phyloP scores from a whole-genome alignment of 2,329 filamentous ascomycete species.

The Chrysoporthe deuterocubensis region DNA sequence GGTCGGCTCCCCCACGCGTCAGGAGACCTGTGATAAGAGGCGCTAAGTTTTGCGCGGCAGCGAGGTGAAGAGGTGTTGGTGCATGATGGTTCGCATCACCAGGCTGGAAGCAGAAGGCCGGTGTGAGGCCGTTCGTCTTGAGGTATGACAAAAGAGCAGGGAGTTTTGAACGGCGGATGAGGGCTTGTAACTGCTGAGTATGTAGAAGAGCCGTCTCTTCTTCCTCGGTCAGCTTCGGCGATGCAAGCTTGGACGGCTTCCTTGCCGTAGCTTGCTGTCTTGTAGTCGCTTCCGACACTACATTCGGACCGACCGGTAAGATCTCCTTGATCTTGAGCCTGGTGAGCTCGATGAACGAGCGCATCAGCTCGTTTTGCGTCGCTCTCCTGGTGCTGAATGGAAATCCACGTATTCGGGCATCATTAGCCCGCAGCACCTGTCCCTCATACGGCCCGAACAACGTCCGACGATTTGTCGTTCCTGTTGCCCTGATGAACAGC shows the following conservation, averaged over 20 bases:
- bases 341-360: slow-evolving; percentile 91
- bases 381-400: slow-evolving; percentile 91
- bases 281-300: slow-evolving; percentile 38
- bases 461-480: slow-evolving; percentile 81
- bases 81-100: slow-evolving; percentile 76
- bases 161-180: slow-evolving; percentile 87
- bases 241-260: slow-evolving; percentile 49
- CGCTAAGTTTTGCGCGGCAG: slow-evolving; percentile 78
- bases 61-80: slow-evolving; percentile 82
- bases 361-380: slow-evolving; percentile 93
- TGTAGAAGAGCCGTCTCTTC: slow-evolving; percentile 83
- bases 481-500: slow-evolving; percentile 87
- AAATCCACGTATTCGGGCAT: slow-evolving; percentile 81
- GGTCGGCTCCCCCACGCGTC: slow-evolving; percentile 74
- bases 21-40: slow-evolving; percentile 80
- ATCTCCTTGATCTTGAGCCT: slow-evolving; percentile 84
- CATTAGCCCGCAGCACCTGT: slow-evolving; percentile 79
- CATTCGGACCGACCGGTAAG: slow-evolving; percentile 62
- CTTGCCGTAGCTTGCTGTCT: slow-evolving; percentile 49
- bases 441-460: slow-evolving; percentile 91
- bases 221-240: slow-evolving; percentile 75
- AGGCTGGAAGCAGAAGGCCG: slow-evolving; percentile 78
- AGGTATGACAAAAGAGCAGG: slow-evolving; percentile 87
- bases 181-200: slow-evolving; percentile 84
- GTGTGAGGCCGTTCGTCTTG: slow-evolving; percentile 70